These are phyloP conservation scores for Leavenworthia alabamica DNA, from an alignment of 345 rosid genomes.

Conservation along the genomic window DNA sequence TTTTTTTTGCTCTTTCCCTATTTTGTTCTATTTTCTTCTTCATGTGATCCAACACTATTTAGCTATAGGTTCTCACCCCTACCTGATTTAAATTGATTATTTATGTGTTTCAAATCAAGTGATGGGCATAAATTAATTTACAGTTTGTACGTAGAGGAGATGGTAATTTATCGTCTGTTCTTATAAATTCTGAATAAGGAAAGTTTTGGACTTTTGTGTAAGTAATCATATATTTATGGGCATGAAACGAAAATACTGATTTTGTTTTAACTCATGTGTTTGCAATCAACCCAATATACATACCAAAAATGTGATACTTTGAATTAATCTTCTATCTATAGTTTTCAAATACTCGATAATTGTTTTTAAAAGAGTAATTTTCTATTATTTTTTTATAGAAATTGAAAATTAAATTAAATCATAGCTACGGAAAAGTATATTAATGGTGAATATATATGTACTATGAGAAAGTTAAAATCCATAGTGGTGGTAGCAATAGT, in stretches of 20 bases:
- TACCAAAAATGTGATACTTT: neutral
- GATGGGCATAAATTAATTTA: neutral
- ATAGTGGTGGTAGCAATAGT: too few species aligned
- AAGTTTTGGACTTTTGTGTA: neutral
- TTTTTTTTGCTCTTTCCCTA: conserved; percentile 26
- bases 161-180: neutral
- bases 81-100: neutral
- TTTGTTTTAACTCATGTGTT: neutral
- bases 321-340: neutral
- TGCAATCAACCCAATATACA: neutral
- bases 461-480: neutral
- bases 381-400: neutral
- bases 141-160: neutral
- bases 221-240: neutral
- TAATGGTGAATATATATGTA: neutral
- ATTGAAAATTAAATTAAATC: neutral
- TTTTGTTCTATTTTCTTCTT: conserved; percentile 10
- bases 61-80: conserved; percentile 8
- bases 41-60: conserved; percentile 30
- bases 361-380: neutral
- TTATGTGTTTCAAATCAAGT: neutral
- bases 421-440: neutral
- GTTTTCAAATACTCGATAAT: neutral
- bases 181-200: neutral
- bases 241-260: neutral